Evolutionary conservation across 352 stramenopile species (phyloP).

Genomic region (Pythium rishiriense): DNA sequence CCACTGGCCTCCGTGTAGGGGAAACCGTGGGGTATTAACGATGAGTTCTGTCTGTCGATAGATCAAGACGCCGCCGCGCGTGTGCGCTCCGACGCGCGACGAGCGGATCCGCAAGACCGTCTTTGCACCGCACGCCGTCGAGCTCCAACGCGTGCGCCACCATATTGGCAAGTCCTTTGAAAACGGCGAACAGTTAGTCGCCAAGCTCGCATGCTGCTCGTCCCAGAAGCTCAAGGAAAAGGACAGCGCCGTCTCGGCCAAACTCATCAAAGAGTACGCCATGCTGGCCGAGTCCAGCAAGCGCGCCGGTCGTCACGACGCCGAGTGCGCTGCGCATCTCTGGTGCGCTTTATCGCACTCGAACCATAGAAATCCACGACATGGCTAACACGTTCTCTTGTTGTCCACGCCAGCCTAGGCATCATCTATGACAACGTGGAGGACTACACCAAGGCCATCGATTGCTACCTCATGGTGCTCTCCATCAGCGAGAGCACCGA

Average conservation of each 20-base stretch:
- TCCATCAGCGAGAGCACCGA: constrained; percentile 83
- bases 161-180: constrained; percentile 47
- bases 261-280: constrained; percentile 78
- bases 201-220: constrained; percentile 59
- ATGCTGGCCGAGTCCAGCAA: constrained; percentile 87
- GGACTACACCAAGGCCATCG: constrained; percentile 81
- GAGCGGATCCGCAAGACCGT: constrained; percentile 70
- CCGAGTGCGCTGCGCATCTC: constrained; percentile 81
- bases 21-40: not conserved
- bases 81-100: constrained; percentile 53
- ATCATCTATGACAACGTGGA: constrained; percentile 89
- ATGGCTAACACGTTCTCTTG: no score
- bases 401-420: constrained; percentile 49
- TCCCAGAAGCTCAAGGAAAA: constrained; percentile 62
- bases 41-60: constrained; percentile 29
- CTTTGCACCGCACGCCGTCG: constrained; percentile 66
- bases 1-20: no score
- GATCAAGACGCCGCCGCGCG: constrained; percentile 74
- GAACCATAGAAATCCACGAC: not conserved
- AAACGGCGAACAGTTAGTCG: constrained; percentile 46
- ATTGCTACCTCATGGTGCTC: constrained; percentile 85
- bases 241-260: constrained; percentile 61
- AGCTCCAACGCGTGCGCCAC: constrained; percentile 48
- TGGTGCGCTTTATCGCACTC: constrained; percentile 48
- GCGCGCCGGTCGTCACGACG: constrained; percentile 74